Percentiles rank a stretch among this genome's conserved stretches.
These are phyloP conservation scores for Magnaporthiopsis incrustans DNA, from an alignment of 2,329 filamentous ascomycete genomes.

Conservation along the genomic window DNA sequence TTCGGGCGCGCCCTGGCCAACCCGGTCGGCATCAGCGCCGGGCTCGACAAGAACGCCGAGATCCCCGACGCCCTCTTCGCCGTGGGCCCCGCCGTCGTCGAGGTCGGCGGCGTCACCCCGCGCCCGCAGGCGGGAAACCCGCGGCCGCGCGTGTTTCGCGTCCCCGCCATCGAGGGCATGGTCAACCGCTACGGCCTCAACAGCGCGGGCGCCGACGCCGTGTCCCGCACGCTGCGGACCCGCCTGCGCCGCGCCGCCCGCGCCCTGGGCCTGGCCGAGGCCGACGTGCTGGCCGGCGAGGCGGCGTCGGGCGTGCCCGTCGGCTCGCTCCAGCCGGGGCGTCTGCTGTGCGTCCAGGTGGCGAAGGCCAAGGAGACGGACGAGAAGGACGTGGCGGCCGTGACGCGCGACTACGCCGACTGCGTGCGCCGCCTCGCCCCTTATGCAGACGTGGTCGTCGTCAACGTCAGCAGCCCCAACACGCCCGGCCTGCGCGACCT, in stretches of 20 bases:
- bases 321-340: conserved; percentile 68
- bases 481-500: conserved; percentile 84
- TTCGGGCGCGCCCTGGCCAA: conserved; percentile 74
- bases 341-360: conserved; percentile 81
- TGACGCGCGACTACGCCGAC: conserved; percentile 76
- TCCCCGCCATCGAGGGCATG: conserved; percentile 75
- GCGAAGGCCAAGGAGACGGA: conserved; percentile 95
- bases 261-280: conserved; percentile 60
- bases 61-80: conserved; percentile 79
- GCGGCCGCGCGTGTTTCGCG: conserved; percentile 77
- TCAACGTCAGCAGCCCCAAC: conserved; percentile 96
- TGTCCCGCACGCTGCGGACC: conserved; percentile 71
- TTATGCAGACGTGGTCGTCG: conserved; percentile 93
- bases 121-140: conserved; percentile 83
- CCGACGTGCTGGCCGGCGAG: conserved; percentile 66
- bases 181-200: conserved; percentile 97
- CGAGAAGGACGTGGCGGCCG: conserved; percentile 74
- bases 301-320: conserved; percentile 60
- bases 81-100: conserved; percentile 77
- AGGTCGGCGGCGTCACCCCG: conserved; percentile 86
- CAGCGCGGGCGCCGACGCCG: conserved; percentile 78
- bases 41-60: conserved; percentile 89
- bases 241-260: conserved; percentile 72
- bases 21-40: conserved; percentile 90
- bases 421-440: conserved; percentile 75